Evolutionary conservation across 176 grass and related monocot genomes (phyloP).

Genomic region (Urochloa ruziziensis): DNA sequence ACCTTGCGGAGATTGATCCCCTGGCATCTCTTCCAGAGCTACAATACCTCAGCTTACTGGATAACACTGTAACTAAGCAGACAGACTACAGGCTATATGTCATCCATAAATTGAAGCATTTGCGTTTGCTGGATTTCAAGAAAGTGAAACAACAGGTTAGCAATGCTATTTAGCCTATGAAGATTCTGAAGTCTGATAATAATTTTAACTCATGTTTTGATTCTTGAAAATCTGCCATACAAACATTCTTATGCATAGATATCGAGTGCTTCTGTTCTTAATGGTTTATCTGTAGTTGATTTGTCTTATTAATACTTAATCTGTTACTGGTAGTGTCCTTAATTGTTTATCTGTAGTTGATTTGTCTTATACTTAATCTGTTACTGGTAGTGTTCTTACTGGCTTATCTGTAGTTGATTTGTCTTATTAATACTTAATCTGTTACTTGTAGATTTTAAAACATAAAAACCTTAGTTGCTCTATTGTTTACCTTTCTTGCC

Average conservation of each 20-base stretch:
- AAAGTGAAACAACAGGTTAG: constrained; percentile 98
- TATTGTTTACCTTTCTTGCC: not conserved
- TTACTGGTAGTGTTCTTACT: not conserved
- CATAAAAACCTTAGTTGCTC: not conserved
- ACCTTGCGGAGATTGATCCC: constrained; percentile 86
- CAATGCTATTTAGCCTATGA: not conserved
- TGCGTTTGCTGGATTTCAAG: constrained; percentile 89
- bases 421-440: not conserved
- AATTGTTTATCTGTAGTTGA: not conserved
- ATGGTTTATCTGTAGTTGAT: not conserved
- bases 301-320: not conserved
- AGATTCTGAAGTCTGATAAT: not conserved
- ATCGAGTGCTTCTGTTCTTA: not conserved
- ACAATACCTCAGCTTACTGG: constrained; percentile 92
- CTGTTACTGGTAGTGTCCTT: not conserved
- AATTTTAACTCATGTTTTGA: not conserved
- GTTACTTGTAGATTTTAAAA: not conserved
- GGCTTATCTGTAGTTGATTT: not conserved
- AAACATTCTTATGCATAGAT: not conserved
- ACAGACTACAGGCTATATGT: constrained; percentile 95
- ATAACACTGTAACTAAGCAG: constrained; percentile 95
- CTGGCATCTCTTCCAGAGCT: constrained; percentile 84
- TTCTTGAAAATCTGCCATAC: not conserved
- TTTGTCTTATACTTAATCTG: no score
- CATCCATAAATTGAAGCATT: constrained; percentile 85